A percentile compares a stretch with the other conserved stretches of the same genome.
phyloP scores from a whole-genome alignment of 371 early-diverging fungal genomes.

The Basidiobolus meristosporus region DNA sequence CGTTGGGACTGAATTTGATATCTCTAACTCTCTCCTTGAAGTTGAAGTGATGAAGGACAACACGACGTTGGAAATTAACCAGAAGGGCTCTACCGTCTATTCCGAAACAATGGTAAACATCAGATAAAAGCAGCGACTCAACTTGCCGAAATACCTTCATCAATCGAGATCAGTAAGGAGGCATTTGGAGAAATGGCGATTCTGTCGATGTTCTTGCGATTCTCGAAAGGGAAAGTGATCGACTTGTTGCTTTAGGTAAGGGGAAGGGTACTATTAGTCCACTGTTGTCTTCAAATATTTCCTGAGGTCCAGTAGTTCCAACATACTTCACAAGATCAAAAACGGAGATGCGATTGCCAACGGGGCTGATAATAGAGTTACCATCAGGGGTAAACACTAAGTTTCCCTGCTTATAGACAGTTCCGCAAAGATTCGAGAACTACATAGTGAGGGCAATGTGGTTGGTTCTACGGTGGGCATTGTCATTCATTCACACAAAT shows the following conservation, averaged over 20 bases:
- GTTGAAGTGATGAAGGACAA: constrained; percentile 71
- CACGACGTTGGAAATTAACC: constrained; percentile 63
- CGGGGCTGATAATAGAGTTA: constrained; percentile 80
- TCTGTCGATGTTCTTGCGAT: constrained; percentile 65
- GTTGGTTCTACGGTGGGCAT: too few species aligned
- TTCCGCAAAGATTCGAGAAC: constrained; percentile 88
- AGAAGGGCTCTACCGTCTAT: constrained; percentile 76
- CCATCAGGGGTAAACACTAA: constrained; percentile 89
- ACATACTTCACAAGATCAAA: constrained; percentile 87
- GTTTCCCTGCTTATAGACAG: constrained; percentile 90
- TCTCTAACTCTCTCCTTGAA: constrained; percentile 65
- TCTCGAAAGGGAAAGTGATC: constrained; percentile 82
- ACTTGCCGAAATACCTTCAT: constrained; percentile 43
- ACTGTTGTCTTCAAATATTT: background rate
- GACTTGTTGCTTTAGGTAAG: constrained; percentile 53
- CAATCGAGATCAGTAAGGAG: constrained; percentile 67
- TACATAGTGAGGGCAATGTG: constrained; percentile 5
- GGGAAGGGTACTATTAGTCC: background rate
- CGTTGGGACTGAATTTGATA: constrained; percentile 65
- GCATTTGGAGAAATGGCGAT: constrained; percentile 85
- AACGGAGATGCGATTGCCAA: constrained; percentile 87
- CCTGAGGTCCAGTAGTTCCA: background rate
- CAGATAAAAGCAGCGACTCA: background rate
- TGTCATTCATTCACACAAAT: too few species aligned
- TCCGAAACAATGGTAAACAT: background rate